Conservation (phyloP, 176 grass and related monocot species). For the Musa beccarii region DNA sequence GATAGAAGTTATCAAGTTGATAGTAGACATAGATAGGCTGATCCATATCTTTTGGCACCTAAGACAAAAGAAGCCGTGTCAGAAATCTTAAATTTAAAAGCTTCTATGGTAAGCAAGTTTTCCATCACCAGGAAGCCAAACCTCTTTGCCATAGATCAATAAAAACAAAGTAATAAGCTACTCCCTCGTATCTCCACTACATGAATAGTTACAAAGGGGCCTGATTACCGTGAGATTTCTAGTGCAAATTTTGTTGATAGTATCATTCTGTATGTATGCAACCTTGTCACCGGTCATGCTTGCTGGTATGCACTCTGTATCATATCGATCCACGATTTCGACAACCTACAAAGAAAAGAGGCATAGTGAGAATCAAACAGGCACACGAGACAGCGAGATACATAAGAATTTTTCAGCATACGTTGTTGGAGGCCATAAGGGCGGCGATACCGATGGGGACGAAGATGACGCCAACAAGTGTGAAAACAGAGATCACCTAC, state of each 20-base stretch:
- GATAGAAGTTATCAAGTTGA: slow-evolving; percentile 97
- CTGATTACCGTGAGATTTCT: slow-evolving; percentile 53
- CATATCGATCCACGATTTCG: slow-evolving; percentile 75
- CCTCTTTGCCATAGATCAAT: background rate
- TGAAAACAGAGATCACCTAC: slow-evolving; percentile 86
- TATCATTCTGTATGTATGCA: slow-evolving; percentile 49
- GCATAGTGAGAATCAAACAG: slow-evolving; percentile 8
- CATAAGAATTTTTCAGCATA: slow-evolving; percentile 18
- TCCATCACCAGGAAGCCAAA: background rate
- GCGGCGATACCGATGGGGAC: slow-evolving; percentile 70
- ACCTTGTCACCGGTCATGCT: slow-evolving; percentile 57
- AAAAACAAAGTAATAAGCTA: background rate
- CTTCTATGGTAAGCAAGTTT: background rate
- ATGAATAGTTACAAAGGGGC: background rate
- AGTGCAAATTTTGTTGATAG: slow-evolving; percentile 57
- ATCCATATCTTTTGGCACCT: slow-evolving; percentile 79
- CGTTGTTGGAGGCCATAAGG: slow-evolving; percentile 56
- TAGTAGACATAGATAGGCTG: slow-evolving; percentile 94
- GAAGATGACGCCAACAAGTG: slow-evolving; percentile 63
- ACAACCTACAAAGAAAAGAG: slow-evolving; percentile 53
- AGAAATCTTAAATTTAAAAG: background rate
- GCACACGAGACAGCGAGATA: slow-evolving; percentile 14
- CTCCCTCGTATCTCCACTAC: background rate
- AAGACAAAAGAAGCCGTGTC: slow-evolving; percentile 18
- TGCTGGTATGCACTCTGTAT: slow-evolving; percentile 44